Evolutionary conservation across 2,329 filamentous ascomycete species (phyloP), one percentile per base, ranked within the genome.

Genomic region (Moelleriella libera): DNA sequence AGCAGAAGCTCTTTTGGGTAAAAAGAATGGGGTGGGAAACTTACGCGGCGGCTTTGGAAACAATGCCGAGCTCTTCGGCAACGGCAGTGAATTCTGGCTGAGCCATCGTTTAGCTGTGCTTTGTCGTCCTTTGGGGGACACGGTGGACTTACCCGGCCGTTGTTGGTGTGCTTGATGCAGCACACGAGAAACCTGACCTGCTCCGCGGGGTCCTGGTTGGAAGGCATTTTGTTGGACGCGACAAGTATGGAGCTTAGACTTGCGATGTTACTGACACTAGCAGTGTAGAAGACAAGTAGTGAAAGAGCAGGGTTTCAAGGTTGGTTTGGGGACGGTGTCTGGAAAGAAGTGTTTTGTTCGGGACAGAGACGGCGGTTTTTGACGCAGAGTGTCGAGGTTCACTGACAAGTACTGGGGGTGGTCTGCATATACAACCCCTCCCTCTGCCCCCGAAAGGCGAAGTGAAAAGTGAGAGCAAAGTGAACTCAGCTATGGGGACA

Each of bases 31-130:
- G 4, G 12, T 8, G 34, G 12, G 9, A 14, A n/a, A 74, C 82
- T 71, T 72, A 86, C 83, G 82, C 82, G 28, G 83, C 83, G 11
- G 74, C 80, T 63, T 83, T 83, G 61, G 65, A 70, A 34, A 81
- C 70, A 39, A 86, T 82, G 28, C 61, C 64, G 41, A 80, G 76
- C 55, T 85, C 80, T 12, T 69, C 65, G 9, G 79, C 78, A n/a
- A 87, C 83, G 45, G 71, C 69, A 5, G 62, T 64, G 53, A 84
- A 86, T 56, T 86, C 76, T 5, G 83, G 70, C 82, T 85, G 48
- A 8, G 5, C 6, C 32, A 30, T 40, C 42, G 40, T 14, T 7
- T n/a, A 7, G 7, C 10, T 42, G 11, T 21, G n/a, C 21, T 14
- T 8, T 12, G 4, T 21, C 21, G 21, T 21, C 21, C 21, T 21